Conservation (phyloP, 805 yeast genomes). For the Saccharomycopsis fibuligera region DNA sequence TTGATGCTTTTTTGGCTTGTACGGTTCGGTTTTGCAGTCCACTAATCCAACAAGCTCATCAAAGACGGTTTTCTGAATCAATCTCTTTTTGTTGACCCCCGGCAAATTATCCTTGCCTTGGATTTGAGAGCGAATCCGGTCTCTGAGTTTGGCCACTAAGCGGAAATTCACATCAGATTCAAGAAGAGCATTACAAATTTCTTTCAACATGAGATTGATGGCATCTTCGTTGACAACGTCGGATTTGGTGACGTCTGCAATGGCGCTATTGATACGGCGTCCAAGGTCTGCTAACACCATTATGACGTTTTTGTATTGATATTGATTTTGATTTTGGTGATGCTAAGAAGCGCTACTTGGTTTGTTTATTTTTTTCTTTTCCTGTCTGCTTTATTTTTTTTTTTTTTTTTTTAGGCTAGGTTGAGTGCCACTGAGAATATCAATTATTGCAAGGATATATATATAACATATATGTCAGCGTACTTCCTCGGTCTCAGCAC, state of each 20-base stretch:
- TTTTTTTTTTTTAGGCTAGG: too few species aligned
- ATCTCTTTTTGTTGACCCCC: constrained; percentile 62
- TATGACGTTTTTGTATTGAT: too few species aligned
- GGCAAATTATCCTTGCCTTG: constrained; percentile 46
- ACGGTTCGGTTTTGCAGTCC: constrained; percentile 57
- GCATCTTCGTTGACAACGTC: constrained; percentile 54
- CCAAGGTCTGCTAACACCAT: constrained; percentile 55
- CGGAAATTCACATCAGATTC: constrained; percentile 93
- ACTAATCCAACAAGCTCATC: constrained; percentile 87
- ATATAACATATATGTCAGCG: too few species aligned
- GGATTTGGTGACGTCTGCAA: constrained; percentile 54
- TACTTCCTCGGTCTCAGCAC: too few species aligned
- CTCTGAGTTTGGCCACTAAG: constrained; percentile 71
- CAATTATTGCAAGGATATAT: too few species aligned
- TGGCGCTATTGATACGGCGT: constrained; percentile 67
- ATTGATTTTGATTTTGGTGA: too few species aligned
- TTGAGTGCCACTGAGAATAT: too few species aligned
- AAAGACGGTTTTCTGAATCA: constrained; percentile 85
- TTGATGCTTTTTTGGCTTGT: constrained; percentile 80
- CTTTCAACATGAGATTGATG: constrained; percentile 71
- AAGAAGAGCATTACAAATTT: constrained; percentile 80
- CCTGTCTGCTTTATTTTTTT: too few species aligned
- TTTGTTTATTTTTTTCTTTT: too few species aligned
- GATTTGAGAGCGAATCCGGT: constrained; percentile 56
- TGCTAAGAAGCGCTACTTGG: too few species aligned